phyloP scores from a whole-genome alignment of 1,139 yeast genomes.

The Blastobotrys illinoisensis region DNA sequence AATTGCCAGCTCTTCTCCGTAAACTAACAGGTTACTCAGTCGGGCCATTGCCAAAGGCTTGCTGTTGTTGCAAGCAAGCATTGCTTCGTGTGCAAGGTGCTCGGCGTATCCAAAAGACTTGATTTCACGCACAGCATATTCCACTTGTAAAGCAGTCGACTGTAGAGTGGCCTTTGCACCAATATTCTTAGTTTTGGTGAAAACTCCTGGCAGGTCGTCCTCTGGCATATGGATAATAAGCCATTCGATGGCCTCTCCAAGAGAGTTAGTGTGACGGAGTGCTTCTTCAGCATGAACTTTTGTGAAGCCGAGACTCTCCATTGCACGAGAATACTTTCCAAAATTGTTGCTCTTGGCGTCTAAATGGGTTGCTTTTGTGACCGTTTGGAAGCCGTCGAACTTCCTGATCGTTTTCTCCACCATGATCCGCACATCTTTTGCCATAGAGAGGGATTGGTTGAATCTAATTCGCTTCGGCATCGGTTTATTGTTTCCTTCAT shows the following conservation, averaged over 20 bases:
- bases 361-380: neutral
- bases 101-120: slow-evolving; percentile 64
- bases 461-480: slow-evolving; percentile 19
- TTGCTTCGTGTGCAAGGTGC: slow-evolving; percentile 51
- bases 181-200: slow-evolving; percentile 31
- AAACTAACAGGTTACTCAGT: slow-evolving; percentile 31
- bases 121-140: slow-evolving; percentile 51
- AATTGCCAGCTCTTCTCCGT: neutral
- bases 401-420: slow-evolving; percentile 30
- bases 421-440: slow-evolving; percentile 28
- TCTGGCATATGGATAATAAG: slow-evolving; percentile 84
- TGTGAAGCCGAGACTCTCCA: slow-evolving; percentile 60
- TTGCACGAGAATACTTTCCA: slow-evolving; percentile 19
- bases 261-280: slow-evolving; percentile 47
- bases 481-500: neutral
- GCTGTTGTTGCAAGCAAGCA: slow-evolving; percentile 41
- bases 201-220: slow-evolving; percentile 69
- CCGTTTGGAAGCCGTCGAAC: slow-evolving; percentile 25
- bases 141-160: slow-evolving; percentile 38
- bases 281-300: slow-evolving; percentile 67
- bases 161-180: slow-evolving; percentile 31
- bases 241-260: slow-evolving; percentile 63
- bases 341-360: neutral
- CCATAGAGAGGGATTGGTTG: slow-evolving; percentile 29
- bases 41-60: slow-evolving; percentile 5